Evolutionary conservation across 2,329 filamentous ascomycete species (phyloP), one percentile per base, ranked within the genome.

Genomic region (Fusarium humuli): DNA sequence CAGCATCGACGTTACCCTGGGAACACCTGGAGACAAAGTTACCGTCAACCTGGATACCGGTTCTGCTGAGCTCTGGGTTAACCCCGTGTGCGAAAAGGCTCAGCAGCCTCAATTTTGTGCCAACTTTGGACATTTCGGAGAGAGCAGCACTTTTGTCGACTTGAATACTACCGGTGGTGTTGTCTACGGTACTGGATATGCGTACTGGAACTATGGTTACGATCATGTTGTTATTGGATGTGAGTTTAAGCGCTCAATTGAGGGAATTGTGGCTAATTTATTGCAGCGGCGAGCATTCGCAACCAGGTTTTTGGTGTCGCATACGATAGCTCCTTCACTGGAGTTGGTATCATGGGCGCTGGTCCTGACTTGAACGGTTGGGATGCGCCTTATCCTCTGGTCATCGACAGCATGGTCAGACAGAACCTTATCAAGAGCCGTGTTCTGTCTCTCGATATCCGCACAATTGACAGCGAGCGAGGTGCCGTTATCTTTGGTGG

Each of bases 401-500:
- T 81, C 25, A 73, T 82, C 23, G 80, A 82, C 70, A 78, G 63
- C 67, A 64, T 82, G 52, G 74, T 64, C 42, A 52, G 48, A 7
- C 79, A 82, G 40, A 76, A 77, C 18, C 74, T 79, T 53, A 82
- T 78, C 70, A 76, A 81, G 46, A 82, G 80, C 47, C 75, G 80
- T 5, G 79, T 76, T 14, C 77, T 81, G 67, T 77, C 75, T 56
- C 77, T 81, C 11, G 78, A 80, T 42, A 76, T 80, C 30, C 77
- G 79, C 42, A 73, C 73, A 12, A 63, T 79, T 22, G 71, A 73
- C 23, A 80, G 75, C 61, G 66, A 70, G 9, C 75, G 76, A 49
- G 78, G 76, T 44, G 77, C 77, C 13, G 77, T 79, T 23, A 75
- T 89, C 23, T 90, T 88, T 50, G 87, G 87, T 22, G 87, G 88